A percentile compares a stretch with the other conserved stretches of the same genome.
These are phyloP conservation scores for Elymus sibiricus DNA, from an alignment of 176 grass and related monocot species.

Conservation along the genomic window DNA sequence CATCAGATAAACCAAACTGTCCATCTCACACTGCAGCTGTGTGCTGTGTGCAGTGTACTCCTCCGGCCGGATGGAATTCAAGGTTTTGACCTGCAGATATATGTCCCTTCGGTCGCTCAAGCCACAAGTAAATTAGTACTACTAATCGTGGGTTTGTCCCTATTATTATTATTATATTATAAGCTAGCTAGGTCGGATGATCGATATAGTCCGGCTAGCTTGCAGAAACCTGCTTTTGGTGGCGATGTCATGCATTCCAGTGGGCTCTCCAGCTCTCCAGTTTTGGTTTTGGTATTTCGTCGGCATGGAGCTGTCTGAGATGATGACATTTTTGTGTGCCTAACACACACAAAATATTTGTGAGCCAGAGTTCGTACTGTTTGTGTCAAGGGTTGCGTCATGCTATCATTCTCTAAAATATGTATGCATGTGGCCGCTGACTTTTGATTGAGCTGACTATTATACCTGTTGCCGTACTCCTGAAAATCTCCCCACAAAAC, in stretches of 20 bases:
- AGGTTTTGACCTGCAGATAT: constrained; percentile 9
- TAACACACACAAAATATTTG: background rate
- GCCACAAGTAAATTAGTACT: background rate
- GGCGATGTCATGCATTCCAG: background rate
- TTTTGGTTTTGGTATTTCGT: background rate
- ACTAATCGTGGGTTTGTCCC: background rate
- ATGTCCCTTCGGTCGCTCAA: background rate
- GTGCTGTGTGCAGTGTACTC: background rate
- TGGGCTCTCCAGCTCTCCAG: background rate
- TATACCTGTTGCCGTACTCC: too few species aligned
- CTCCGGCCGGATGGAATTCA: background rate
- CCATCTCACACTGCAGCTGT: background rate
- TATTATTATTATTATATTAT: background rate
- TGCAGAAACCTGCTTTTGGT: background rate
- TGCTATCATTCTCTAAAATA: background rate
- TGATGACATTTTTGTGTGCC: background rate
- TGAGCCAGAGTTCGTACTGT: background rate
- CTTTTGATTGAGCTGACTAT: background rate
- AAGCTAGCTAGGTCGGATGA: background rate
- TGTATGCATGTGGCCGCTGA: background rate
- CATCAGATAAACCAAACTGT: constrained; percentile 7
- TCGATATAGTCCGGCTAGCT: background rate
- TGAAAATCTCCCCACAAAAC: too few species aligned
- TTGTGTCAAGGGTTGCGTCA: background rate
- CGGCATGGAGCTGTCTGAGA: background rate